A percentile compares a stretch with the other conserved stretches of the same genome.
Evolutionary conservation across 257 asterid genomes (phyloP).

Genomic region (Scutellaria baicalensis): DNA sequence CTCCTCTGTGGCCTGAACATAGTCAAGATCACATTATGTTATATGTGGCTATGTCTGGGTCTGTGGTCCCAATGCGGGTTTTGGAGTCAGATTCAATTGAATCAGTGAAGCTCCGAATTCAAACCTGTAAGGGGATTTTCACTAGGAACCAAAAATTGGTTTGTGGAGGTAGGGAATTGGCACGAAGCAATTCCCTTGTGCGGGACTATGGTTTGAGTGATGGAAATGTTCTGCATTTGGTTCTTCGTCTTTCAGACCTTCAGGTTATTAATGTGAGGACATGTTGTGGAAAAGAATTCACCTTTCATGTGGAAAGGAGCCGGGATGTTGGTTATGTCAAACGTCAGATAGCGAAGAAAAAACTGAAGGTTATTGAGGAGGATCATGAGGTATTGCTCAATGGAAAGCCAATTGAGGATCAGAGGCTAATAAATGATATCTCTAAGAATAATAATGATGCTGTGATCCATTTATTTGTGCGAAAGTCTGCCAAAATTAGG

Average conservation of each 20-base stretch:
- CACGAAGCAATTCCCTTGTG: slow-evolving; percentile 67
- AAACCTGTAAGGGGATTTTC: slow-evolving; percentile 61
- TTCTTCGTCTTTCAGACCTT: slow-evolving; percentile 67
- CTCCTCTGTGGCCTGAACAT: slow-evolving; percentile 34
- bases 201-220: slow-evolving; percentile 70
- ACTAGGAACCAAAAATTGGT: slow-evolving; percentile 72
- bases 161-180: slow-evolving; percentile 72
- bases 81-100: slow-evolving; percentile 67
- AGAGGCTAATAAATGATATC: slow-evolving; percentile 62
- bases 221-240: slow-evolving; percentile 78
- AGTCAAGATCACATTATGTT: slow-evolving; percentile 52
- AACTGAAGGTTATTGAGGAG: slow-evolving; percentile 38
- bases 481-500: slow-evolving; percentile 68
- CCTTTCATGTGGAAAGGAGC: slow-evolving; percentile 61
- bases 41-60: slow-evolving; percentile 58
- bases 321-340: slow-evolving; percentile 72
- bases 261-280: slow-evolving; percentile 62
- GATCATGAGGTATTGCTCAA: slow-evolving; percentile 71
- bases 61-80: slow-evolving; percentile 69
- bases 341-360: slow-evolving; percentile 51
- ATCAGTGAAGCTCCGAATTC: slow-evolving; percentile 69
- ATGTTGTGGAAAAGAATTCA: slow-evolving; percentile 64
- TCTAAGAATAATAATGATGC: slow-evolving; percentile 53
- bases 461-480: slow-evolving; percentile 74
- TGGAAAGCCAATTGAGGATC: slow-evolving; percentile 71